Percentiles rank a stretch among this genome's conserved stretches.
Conservation (phyloP, 495 filamentous ascomycete species). For the Staphylotrichum tortipilum region DNA sequence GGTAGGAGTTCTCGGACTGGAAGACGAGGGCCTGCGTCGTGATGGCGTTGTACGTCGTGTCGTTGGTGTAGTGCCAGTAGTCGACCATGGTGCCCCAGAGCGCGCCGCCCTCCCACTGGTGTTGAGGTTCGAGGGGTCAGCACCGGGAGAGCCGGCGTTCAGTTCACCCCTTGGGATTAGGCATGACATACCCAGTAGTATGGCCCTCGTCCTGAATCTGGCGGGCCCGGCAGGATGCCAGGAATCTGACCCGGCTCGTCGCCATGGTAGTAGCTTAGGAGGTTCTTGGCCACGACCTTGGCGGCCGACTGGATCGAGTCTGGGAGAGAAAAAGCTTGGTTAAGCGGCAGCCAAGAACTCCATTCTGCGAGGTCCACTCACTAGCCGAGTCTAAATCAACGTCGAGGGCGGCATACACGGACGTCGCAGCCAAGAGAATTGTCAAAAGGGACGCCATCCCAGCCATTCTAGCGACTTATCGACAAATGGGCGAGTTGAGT, state of each 20-base stretch:
- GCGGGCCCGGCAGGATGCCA: constrained; percentile 52
- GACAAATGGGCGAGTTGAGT: too few relatives aligned
- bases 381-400: too few relatives aligned
- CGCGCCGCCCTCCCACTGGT: constrained; percentile 39
- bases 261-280: constrained; percentile 57
- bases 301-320: constrained; percentile 55
- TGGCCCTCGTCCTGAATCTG: constrained; percentile 23
- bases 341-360: too few relatives aligned
- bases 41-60: constrained; percentile 53
- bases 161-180: too few relatives aligned
- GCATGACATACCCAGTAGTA: constrained; percentile 40
- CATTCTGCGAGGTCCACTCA: too few relatives aligned
- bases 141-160: too few relatives aligned
- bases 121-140: constrained; percentile 19
- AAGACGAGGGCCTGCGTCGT: constrained; percentile 40
- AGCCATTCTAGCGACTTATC: too few relatives aligned
- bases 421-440: too few relatives aligned
- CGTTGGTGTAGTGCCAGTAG: constrained; percentile 63
- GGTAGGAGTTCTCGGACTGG: constrained; percentile 48
- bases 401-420: too few relatives aligned
- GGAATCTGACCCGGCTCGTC: constrained; percentile 51
- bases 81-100: constrained; percentile 60
- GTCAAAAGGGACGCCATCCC: too few relatives aligned
- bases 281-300: constrained; percentile 48
- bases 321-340: constrained; percentile 20